Conservation (phyloP, 306 rosid genomes). For the Vigna unguiculata region DNA sequence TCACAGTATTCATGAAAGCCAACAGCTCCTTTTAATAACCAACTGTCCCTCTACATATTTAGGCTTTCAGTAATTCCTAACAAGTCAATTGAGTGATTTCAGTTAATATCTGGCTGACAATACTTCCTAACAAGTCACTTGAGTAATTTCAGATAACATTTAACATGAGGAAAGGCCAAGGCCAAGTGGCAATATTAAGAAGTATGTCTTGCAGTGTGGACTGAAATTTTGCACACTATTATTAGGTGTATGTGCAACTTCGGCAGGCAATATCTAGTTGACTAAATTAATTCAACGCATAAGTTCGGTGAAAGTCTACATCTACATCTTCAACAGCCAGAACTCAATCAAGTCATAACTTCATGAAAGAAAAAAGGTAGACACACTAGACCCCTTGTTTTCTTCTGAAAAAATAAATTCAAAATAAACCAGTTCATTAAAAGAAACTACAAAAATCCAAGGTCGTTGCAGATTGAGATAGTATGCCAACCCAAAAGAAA, state of each 20-base stretch:
- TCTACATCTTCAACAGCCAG: constrained; percentile 10
- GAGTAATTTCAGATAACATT: not conserved
- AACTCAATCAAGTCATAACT: not conserved
- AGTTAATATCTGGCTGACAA: not conserved
- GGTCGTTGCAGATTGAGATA: constrained; percentile 20
- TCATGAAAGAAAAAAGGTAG: not conserved
- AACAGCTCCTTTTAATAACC: not conserved
- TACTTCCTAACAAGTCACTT: constrained; percentile 3
- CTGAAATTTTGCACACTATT: not conserved
- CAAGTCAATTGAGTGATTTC: not conserved
- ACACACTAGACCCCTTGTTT: not conserved
- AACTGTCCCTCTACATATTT: not conserved
- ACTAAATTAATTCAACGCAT: constrained; percentile 8
- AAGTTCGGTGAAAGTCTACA: constrained; percentile 1
- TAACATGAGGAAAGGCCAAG: not conserved
- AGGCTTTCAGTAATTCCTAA: not conserved
- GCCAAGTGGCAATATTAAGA: not conserved
- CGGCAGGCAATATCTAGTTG: not conserved
- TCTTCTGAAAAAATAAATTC: not conserved
- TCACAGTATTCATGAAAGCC: not conserved
- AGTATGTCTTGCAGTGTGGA: constrained; percentile 5
- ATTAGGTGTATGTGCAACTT: constrained; percentile 3
- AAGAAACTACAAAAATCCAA: constrained; percentile 18
- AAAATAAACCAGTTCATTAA: not conserved
- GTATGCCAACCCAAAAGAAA: not conserved